phyloP scores from a whole-genome alignment of 495 filamentous ascomycete species.

The Aspergillus sparsus region DNA sequence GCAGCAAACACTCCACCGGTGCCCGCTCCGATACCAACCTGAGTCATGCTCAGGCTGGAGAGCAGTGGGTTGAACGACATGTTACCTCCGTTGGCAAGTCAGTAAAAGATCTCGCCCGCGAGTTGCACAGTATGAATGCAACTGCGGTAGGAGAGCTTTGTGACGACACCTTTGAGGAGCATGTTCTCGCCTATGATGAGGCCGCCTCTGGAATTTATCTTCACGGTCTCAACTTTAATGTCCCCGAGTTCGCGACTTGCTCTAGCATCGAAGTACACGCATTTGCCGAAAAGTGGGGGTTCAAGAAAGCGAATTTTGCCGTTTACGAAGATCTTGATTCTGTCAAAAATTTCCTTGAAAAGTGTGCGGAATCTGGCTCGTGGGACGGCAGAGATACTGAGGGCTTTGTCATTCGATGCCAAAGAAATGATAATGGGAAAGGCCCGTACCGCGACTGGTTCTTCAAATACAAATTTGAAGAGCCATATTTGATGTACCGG shows the following conservation, averaged over 20 bases:
- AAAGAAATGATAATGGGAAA: constrained; percentile 53
- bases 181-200: constrained; percentile 87
- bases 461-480: constrained; percentile 99
- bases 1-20: constrained; percentile 97
- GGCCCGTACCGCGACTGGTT: constrained; percentile 82
- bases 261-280: constrained; percentile 73
- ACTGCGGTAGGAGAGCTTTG: constrained; percentile 97
- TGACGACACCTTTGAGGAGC: constrained; percentile 94
- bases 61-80: constrained; percentile 81
- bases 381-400: constrained; percentile 92
- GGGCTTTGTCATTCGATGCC: constrained; percentile 94
- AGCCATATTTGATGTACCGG: constrained; percentile 96
- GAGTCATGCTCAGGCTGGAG: constrained; percentile 85
- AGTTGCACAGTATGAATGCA: constrained; percentile 75
- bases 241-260: constrained; percentile 86
- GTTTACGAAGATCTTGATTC: constrained; percentile 70
- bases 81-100: constrained; percentile 72
- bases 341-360: constrained; percentile 78
- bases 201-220: constrained; percentile 88
- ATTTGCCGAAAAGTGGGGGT: constrained; percentile 93
- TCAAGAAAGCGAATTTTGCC: constrained; percentile 82
- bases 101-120: constrained; percentile 69
- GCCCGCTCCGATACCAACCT: constrained; percentile 61
- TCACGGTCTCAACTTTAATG: constrained; percentile 92
- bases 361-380: constrained; percentile 78